Evolutionary conservation across 2,329 filamentous ascomycete genomes (phyloP).

Genomic region (Venturia effusa): DNA sequence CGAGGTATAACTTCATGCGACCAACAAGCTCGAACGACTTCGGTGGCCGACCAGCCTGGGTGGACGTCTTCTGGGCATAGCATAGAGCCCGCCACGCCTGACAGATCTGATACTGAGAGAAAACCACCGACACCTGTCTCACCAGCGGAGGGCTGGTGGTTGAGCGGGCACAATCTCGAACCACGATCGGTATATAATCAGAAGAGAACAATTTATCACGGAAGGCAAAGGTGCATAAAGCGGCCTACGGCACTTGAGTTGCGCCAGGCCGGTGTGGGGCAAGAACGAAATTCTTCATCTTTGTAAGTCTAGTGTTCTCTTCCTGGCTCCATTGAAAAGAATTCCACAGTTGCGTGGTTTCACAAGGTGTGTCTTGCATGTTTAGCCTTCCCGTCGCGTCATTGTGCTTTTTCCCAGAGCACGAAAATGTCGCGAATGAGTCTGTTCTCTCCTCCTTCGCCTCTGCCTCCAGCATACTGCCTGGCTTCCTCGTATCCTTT

Average conservation of each 20-base stretch:
- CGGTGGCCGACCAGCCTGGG: not conserved
- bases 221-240: not conserved
- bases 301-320: not conserved
- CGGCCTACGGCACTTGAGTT: not conserved
- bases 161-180: not conserved
- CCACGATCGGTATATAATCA: not conserved
- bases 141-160: not conserved
- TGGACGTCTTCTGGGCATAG: not conserved
- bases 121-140: not conserved
- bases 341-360: not conserved
- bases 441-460: not conserved
- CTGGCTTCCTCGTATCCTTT: not conserved
- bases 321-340: not conserved
- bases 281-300: not conserved
- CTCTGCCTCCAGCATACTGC: not conserved
- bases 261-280: not conserved
- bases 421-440: not conserved
- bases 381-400: not conserved
- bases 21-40: not conserved
- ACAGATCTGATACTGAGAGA: not conserved
- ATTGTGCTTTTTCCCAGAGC: not conserved
- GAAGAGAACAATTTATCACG: not conserved
- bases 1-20: not conserved
- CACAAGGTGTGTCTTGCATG: not conserved
- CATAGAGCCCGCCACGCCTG: not conserved